phyloP scores from a whole-genome alignment of 352 stramenopile species.

The Blastocystis sp. region DNA sequence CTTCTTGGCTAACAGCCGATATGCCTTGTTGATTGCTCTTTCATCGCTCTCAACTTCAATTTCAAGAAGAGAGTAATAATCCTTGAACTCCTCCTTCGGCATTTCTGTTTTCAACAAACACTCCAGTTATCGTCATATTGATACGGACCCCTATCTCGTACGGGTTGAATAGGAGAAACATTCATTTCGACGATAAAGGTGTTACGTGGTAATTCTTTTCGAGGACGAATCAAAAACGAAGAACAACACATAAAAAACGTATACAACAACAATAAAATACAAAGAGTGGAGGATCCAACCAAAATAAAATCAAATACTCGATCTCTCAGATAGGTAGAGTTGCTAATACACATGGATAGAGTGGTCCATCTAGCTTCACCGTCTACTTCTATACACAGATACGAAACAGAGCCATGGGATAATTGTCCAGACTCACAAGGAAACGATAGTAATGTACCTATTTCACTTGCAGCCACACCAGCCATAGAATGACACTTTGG shows the following conservation, averaged over 20 bases:
- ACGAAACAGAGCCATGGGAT: neutral
- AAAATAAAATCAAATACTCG: neutral
- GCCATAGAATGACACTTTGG: neutral
- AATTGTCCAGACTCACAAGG: neutral
- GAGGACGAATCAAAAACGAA: neutral
- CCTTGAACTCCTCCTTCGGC: neutral
- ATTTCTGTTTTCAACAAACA: neutral
- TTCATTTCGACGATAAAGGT: neutral
- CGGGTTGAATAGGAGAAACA: neutral
- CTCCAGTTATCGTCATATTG: neutral
- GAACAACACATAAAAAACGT: neutral
- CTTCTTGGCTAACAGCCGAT: neutral
- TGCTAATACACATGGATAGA: neutral
- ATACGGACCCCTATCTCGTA: neutral
- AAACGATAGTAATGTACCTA: neutral
- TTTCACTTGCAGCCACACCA: neutral
- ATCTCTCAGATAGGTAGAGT: neutral
- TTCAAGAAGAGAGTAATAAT: slow-evolving; percentile 58
- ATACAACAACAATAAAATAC: neutral
- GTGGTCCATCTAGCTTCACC: neutral
- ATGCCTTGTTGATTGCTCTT: slow-evolving; percentile 45
- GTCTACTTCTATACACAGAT: neutral
- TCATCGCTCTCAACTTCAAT: slow-evolving; percentile 58
- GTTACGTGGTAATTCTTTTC: neutral
- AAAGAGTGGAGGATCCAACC: neutral